Evolutionary conservation across 768 basidiomycete genomes (phyloP), one percentile per base, ranked within the genome.

Genomic region (Leucocoprinus birnbaumii): DNA sequence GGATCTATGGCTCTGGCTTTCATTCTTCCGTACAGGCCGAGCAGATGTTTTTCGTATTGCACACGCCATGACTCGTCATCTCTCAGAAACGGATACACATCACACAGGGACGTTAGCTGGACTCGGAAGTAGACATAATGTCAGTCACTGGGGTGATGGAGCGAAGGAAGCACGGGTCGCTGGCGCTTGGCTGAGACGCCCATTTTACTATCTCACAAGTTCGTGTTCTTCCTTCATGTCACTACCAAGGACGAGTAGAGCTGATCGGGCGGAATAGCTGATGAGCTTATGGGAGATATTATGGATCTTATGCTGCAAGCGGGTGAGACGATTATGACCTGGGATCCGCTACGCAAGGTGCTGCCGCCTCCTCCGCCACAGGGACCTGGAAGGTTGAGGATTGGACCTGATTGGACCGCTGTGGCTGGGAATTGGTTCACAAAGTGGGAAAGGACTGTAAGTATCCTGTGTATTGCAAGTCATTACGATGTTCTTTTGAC

Each of bases 1-100:
- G 8, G 72, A 73, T 45, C 63, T 71, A 3, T 72, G 71, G 71
- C 65, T 73, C 1, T 73, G 72, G 72, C 70, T 71, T 59, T 71
- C 70, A 0, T 73, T 73, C 62, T 44, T 73, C 46, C 66, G 72
- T 9, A 72, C 72, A n/a, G 72, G 72, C 3, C 58, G 71, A 18
- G 68, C 66, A 1, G 72, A 73, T 40, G 56, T 73, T 2, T 73
- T 67, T 61, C 63, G 65, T 9, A 67, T 72, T 27, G 69, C 71
- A 4, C 62, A 64, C 44, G 68, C 70, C 6, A 67, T 73, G 70
- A 73, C 72, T 9, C 65, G 70, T 2, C 71, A 72, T 49, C 58
- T 72, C 21, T 70, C 71, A 0, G 72, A 73, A 54, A 69, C 71
- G 43, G 71, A 72, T 55, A 69, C 67, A 24, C 71, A 73, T 50